Evolutionary conservation across 1,139 yeast species (phyloP).

Genomic region (Protomyces inouyei): DNA sequence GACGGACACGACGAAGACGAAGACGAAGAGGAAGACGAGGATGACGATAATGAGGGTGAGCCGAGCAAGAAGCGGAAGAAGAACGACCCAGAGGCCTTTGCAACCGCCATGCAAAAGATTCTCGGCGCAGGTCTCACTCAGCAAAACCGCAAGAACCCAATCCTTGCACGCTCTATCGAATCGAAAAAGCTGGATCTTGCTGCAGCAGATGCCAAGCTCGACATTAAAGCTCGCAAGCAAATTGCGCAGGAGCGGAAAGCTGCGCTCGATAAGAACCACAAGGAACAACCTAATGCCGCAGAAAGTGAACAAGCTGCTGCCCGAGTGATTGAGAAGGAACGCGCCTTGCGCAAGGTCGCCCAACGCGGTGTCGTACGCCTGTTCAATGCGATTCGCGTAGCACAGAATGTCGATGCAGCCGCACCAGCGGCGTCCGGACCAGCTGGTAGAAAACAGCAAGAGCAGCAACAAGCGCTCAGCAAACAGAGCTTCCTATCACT

Average conservation of each 20-base stretch:
- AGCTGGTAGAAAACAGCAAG: conserved; percentile 12
- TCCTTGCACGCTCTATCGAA: conserved; percentile 57
- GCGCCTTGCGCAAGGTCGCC: conserved; percentile 70
- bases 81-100: conserved; percentile 66
- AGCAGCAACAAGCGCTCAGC: conserved; percentile 27
- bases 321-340: conserved; percentile 62
- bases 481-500: conserved; percentile 28
- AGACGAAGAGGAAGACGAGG: conserved; percentile 29
- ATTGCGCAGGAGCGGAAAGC: conserved; percentile 67
- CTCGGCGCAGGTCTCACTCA: conserved; percentile 82
- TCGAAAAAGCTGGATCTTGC: conserved; percentile 3
- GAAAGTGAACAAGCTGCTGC: conserved; percentile 44
- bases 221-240: conserved; percentile 72
- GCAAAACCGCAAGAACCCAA: conserved; percentile 81
- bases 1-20: conserved; percentile 22
- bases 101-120: conserved; percentile 78
- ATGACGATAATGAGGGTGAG: conserved; percentile 34
- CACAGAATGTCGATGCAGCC: conserved; percentile 50
- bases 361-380: conserved; percentile 84
- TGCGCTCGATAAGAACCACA: conserved; percentile 62
- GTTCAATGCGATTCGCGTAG: conserved; percentile 81
- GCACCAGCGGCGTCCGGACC: conserved; percentile 1
- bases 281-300: conserved; percentile 46
- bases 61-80: conserved; percentile 41
- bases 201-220: conserved; percentile 75